Evolutionary conservation across 495 filamentous ascomycete genomes (phyloP).

Genomic region (Symbiotaphrina buchneri): DNA sequence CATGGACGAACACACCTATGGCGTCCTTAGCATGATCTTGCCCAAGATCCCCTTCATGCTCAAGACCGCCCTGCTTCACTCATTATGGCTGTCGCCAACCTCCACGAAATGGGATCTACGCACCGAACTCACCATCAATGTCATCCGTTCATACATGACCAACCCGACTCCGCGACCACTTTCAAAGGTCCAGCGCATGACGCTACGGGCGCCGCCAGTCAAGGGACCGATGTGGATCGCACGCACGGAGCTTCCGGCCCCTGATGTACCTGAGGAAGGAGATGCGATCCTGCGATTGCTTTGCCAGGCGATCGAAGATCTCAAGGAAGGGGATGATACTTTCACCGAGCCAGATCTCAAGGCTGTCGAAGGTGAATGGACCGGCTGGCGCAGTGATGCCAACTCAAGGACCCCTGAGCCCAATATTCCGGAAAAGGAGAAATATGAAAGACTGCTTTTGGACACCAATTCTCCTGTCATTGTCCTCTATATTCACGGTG

Average conservation of each 20-base stretch:
- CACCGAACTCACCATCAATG: constrained; percentile 46
- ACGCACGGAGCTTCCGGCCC: constrained; percentile 32
- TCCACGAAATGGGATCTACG: constrained; percentile 58
- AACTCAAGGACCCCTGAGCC: constrained; percentile 28
- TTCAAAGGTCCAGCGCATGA: constrained; percentile 35
- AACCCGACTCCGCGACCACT: constrained; percentile 21
- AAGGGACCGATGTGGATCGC: constrained; percentile 68
- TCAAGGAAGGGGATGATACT: constrained; percentile 14
- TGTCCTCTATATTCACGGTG: constrained; percentile 75
- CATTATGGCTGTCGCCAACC: constrained; percentile 37
- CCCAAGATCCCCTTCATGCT: constrained; percentile 41
- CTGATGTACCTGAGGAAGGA: constrained; percentile 25
- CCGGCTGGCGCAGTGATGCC: constrained; percentile 41
- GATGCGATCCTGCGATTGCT: constrained; percentile 36
- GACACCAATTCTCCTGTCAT: constrained; percentile 45
- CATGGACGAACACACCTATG: no score
- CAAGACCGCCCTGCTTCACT: constrained; percentile 42
- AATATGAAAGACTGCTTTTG: constrained; percentile 48
- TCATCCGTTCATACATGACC: constrained; percentile 40
- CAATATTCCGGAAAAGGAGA: constrained; percentile 39
- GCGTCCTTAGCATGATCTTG: constrained; percentile 24
- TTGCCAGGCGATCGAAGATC: constrained; percentile 32
- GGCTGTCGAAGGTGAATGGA: constrained; percentile 71
- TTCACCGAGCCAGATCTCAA: constrained; percentile 28
- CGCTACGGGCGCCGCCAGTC: constrained; percentile 37